Evolutionary conservation across 441 rosid species (phyloP), one percentile per base, ranked within the genome.

Genomic region (Dalechampia spathulata): DNA sequence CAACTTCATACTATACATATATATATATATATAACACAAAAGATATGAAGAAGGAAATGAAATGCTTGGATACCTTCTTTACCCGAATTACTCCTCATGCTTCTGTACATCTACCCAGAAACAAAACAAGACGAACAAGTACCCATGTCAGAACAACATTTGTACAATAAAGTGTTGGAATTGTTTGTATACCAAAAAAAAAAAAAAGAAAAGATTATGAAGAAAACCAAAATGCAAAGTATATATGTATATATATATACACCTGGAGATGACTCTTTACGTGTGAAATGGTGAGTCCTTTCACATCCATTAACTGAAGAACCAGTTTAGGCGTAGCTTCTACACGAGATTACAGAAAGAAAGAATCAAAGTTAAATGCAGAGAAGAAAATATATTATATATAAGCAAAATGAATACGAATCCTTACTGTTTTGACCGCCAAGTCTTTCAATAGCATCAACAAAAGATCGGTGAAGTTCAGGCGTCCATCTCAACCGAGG

Each of bases 181-280:
- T n/a, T n/a, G n/a, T n/a, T n/a, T n/a, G n/a, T n/a, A n/a, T n/a
- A n/a, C 49, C 2, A 15, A 17, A 8, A 38, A 42, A 7, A 2
- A 12, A 19, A 19, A 25, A n/a, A 28, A 10, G 1, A 1, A 8
- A 53, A 7, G 19, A 17, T 6, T 11, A 26, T 10, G 1, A 36
- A 36, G 23, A 28, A 6, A 7, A 4, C 14, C 3, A 2, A 10
- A 14, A 15, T 5, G 16, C 3, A 7, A 6, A 11, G 14, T 6
- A 23, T 15, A 12, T 13, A 6, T 16, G 10, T 23, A 27, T 28
- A 36, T 17, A 13, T 0, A 13, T 2, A 17, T n/a, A n/a, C n/a
- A 89, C 99, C 94, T 92, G 99, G 36, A 92, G 96, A 65, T 92
- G 99, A 81, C 99, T 92, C 77, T 92, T 92, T 57, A 92, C 99